A percentile compares a stretch with the other conserved stretches of the same genome.
Conservation (phyloP, 306 rosid genomes). For the Astragalus glycyphyllos region DNA sequence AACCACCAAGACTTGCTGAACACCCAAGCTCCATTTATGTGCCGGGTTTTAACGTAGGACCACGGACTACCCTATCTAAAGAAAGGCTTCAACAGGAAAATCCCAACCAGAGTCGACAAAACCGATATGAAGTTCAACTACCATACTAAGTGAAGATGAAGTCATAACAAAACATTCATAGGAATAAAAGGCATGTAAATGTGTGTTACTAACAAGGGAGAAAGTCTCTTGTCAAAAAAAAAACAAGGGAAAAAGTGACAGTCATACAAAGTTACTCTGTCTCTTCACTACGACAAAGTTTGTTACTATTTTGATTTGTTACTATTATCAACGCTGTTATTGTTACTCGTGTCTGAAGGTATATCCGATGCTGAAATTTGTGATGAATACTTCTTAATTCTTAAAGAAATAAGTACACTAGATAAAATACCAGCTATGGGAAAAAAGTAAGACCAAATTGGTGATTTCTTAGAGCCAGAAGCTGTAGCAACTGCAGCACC, state of each 20-base stretch:
- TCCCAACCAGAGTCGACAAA: slow-evolving; percentile 10
- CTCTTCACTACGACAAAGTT: slow-evolving; percentile 34
- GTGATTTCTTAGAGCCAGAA: slow-evolving; percentile 67
- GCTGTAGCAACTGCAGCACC: slow-evolving; percentile 87
- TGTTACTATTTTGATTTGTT: slow-evolving; percentile 20
- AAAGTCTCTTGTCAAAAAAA: not conserved
- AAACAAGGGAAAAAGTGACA: not conserved
- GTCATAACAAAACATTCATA: slow-evolving; percentile 26
- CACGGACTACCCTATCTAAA: not conserved
- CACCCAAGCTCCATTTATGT: not conserved
- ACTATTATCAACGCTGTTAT: not conserved
- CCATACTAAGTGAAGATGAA: slow-evolving; percentile 32
- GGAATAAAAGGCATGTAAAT: not conserved
- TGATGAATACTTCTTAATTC: slow-evolving; percentile 80
- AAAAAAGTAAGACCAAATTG: slow-evolving; percentile 75
- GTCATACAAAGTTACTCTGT: slow-evolving; percentile 14
- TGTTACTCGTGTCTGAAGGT: slow-evolving; percentile 33
- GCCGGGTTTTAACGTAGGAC: slow-evolving; percentile 1
- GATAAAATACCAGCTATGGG: slow-evolving; percentile 79
- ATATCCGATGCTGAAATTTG: slow-evolving; percentile 51
- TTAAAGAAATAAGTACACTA: slow-evolving; percentile 79
- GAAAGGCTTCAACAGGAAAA: slow-evolving; percentile 23
- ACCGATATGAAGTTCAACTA: slow-evolving; percentile 21
- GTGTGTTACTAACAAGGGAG: not conserved
- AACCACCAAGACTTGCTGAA: too few species aligned